Base-by-base conservation (phyloP, 306 rosid genomes). In the Ochetophila trinervis region DNA sequence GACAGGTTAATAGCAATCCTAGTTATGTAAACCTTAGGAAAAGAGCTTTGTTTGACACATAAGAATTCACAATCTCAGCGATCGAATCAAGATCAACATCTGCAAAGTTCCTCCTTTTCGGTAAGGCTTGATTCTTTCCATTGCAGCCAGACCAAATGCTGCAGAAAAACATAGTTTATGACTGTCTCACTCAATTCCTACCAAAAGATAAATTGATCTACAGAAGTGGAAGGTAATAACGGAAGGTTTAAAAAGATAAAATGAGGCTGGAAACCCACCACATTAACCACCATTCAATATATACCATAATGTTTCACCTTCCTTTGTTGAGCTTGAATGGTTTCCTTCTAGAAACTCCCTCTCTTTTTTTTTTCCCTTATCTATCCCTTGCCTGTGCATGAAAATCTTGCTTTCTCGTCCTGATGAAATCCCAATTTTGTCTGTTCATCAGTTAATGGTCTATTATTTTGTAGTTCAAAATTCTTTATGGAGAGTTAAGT, bases 61-160 rank as follows among this genome's bases (percentile, higher is more conserved):
- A 72, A 57, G 97, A 91, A 81, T 86, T 87, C 23, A 91, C 93
- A 77, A 84, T 78, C 68, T 89, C 94, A 47, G 89, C 79, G 90
- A 86, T 90, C 75, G 90, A 84, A 79, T 84, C 90, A 62, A 90
- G 42, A n/a, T 91, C 73, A 48, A 81, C 84, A 71, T 78, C 86
- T 12, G 94, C 94, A 63, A 93, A 93, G 74, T 82, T 80, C 73
- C 78, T 84, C 67, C 57, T 86, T 71, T n/a, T 90, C 96, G 23
- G 69, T 47, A 37, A 86, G 79, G 84, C 68, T 82, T 66, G 88
- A 67, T 80, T 90, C 99, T 44, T 84, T 95, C 99, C 97, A 93
- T 62, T 97, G 80, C 61, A 90, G 76, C 40, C 97, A 87, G 53
- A 93, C 99, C 81, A 88, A 82, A 82, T 88, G 94, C 99, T 93